These are phyloP conservation scores for Talaromyces sp. DNA, from an alignment of 2,329 filamentous ascomycete genomes.

Conservation along the genomic window DNA sequence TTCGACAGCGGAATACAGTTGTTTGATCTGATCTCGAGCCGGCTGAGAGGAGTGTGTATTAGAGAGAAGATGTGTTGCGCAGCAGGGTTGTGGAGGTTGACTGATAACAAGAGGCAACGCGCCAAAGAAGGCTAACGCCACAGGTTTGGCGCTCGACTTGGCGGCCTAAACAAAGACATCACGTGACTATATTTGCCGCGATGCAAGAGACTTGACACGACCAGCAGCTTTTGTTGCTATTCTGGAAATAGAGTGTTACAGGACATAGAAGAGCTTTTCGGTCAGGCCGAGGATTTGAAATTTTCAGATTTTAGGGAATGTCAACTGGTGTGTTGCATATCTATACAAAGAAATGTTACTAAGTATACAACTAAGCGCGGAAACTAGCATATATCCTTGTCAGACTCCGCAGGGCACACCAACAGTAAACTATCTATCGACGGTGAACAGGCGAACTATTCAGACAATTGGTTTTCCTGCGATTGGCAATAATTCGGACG, in stretches of 20 bases:
- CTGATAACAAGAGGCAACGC: not conserved
- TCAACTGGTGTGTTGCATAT: not conserved
- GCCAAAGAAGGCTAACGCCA: not conserved
- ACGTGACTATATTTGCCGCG: not conserved
- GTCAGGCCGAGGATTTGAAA: not conserved
- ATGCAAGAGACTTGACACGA: too few relatives aligned
- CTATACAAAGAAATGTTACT: not conserved
- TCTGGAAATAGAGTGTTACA: not conserved
- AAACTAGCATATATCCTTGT: not conserved
- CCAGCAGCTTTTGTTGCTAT: not conserved
- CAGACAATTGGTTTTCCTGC: too few relatives aligned
- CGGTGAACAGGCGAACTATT: too few relatives aligned
- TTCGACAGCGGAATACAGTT: not conserved
- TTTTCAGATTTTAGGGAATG: too few relatives aligned
- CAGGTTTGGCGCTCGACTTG: not conserved
- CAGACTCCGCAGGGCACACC: not conserved
- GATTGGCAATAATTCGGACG: too few relatives aligned
- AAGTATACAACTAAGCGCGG: not conserved
- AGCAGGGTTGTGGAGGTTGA: not conserved
- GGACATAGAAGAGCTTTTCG: not conserved
- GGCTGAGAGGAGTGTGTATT: not conserved
- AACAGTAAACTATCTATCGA: not conserved
- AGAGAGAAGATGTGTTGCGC: not conserved
- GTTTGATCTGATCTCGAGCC: not conserved
- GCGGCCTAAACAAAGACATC: not conserved